Conservation (phyloP, 768 basidiomycete species). For the Amylocystis lapponica region DNA sequence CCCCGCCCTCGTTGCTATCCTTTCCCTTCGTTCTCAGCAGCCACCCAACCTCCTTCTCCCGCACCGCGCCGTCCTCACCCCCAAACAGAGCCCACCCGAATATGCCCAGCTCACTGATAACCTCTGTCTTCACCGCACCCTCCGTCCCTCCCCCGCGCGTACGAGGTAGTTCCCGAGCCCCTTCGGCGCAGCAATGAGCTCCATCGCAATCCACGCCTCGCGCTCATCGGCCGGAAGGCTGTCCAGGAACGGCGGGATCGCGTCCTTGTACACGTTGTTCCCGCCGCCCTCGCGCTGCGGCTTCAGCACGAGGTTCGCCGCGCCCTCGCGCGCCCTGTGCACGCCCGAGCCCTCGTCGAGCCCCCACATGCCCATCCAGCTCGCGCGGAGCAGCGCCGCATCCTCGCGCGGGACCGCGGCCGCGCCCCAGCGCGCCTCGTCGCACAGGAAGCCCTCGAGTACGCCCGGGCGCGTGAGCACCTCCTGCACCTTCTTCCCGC, state of each 20-base stretch:
- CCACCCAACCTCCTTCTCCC: constrained; percentile 74
- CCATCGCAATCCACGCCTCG: constrained; percentile 94
- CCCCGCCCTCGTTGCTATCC: constrained; percentile 88
- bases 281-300: constrained; percentile 98
- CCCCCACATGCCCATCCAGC: constrained; percentile 89
- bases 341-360: constrained; percentile 45
- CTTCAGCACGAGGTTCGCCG: constrained; percentile 75
- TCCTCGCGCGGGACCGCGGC: constrained; percentile 28
- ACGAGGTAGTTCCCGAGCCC: constrained; percentile 70
- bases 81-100: constrained; percentile 88
- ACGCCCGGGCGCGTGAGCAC: constrained; percentile 69
- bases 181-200: constrained; percentile 75
- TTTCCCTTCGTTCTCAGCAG: constrained; percentile 85
- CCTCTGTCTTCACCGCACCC: constrained; percentile 51
- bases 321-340: constrained; percentile 42
- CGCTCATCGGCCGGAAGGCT: constrained; percentile 53
- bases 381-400: constrained; percentile 53
- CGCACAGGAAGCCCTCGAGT: constrained; percentile 65
- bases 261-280: constrained; percentile 87
- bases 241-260: constrained; percentile 75
- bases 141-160: constrained; percentile 50
- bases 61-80: constrained; percentile 30
- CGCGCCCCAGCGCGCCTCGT: constrained; percentile 32
- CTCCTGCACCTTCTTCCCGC: constrained; percentile 94
- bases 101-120: constrained; percentile 87